A percentile compares a stretch with the other conserved stretches of the same genome.
These are phyloP conservation scores for Cucumis hystrix DNA, from an alignment of 306 rosid genomes.

Conservation along the genomic window DNA sequence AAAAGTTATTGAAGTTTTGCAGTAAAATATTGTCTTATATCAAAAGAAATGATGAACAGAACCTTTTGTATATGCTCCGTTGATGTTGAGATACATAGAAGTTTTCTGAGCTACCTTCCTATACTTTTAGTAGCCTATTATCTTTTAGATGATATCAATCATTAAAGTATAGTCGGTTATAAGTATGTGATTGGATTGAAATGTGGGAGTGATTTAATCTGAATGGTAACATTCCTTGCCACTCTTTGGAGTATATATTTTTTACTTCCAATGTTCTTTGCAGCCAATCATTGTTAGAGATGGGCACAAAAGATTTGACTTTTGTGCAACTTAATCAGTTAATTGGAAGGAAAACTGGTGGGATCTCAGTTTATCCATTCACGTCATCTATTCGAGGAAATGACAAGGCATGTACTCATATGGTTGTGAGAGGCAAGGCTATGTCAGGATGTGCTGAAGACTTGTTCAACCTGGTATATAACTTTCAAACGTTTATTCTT, in stretches of 20 bases:
- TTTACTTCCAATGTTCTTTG: conserved; percentile 23
- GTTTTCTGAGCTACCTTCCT: background rate
- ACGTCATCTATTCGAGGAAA: conserved; percentile 75
- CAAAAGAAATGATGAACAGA: background rate
- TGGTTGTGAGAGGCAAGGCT: conserved; percentile 91
- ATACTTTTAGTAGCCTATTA: background rate
- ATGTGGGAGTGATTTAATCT: background rate
- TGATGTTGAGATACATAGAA: background rate
- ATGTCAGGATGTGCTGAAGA: conserved; percentile 85
- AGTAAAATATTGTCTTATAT: background rate
- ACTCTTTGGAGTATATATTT: background rate
- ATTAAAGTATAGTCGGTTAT: background rate
- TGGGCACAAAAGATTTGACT: conserved; percentile 93
- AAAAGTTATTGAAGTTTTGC: background rate
- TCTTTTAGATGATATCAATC: background rate
- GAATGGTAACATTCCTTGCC: background rate
- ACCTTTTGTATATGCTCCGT: background rate
- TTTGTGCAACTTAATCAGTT: conserved; percentile 95
- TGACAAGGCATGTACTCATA: conserved; percentile 69
- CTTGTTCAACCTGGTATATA: conserved; percentile 68
- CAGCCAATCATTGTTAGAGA: conserved; percentile 96
- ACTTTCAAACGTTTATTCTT: background rate
- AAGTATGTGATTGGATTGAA: background rate
- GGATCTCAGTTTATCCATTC: conserved; percentile 91
- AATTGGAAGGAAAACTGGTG: conserved; percentile 97